A percentile compares a stretch with the other conserved stretches of the same genome.
Evolutionary conservation across 805 yeast genomes (phyloP).

Genomic region (Myxozyma lipomycoides): DNA sequence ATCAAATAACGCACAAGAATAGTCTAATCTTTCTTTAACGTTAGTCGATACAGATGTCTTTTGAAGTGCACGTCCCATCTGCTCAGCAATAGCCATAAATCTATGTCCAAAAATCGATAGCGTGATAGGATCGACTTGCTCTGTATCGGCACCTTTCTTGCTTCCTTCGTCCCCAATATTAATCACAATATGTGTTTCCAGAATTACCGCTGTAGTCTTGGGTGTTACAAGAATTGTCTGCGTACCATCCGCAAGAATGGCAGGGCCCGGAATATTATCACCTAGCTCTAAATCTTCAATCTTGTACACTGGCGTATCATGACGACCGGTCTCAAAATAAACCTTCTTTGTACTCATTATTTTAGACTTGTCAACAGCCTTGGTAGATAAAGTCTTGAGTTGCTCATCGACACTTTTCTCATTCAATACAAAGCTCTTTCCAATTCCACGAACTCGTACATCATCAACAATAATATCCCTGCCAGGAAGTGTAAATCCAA

Average conservation of each 20-base stretch:
- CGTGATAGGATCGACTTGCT: slow-evolving; percentile 60
- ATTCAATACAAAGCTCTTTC: slow-evolving; percentile 48
- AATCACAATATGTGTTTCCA: slow-evolving; percentile 61
- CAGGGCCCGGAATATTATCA: slow-evolving; percentile 59
- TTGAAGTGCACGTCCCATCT: slow-evolving; percentile 77
- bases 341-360: slow-evolving; percentile 42
- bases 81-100: slow-evolving; percentile 88
- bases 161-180: slow-evolving; percentile 28
- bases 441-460: slow-evolving; percentile 68
- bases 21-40: slow-evolving; percentile 78
- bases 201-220: slow-evolving; percentile 50
- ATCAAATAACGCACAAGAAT: slow-evolving; percentile 79
- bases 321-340: slow-evolving; percentile 50
- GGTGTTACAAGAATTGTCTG: slow-evolving; percentile 77
- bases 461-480: slow-evolving; percentile 65
- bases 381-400: slow-evolving; percentile 31
- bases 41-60: slow-evolving; percentile 79
- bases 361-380: slow-evolving; percentile 31
- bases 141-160: slow-evolving; percentile 3
- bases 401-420: slow-evolving; percentile 53
- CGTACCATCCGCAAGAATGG: slow-evolving; percentile 72
- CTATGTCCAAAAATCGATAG: slow-evolving; percentile 76
- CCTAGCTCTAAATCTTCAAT: slow-evolving; percentile 56
- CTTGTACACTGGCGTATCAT: slow-evolving; percentile 52
- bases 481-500: slow-evolving; percentile 58